A percentile compares a stretch with the other conserved stretches of the same genome.
Evolutionary conservation across 495 filamentous ascomycete genomes (phyloP).

Genomic region (Trichoderma asperelloides): DNA sequence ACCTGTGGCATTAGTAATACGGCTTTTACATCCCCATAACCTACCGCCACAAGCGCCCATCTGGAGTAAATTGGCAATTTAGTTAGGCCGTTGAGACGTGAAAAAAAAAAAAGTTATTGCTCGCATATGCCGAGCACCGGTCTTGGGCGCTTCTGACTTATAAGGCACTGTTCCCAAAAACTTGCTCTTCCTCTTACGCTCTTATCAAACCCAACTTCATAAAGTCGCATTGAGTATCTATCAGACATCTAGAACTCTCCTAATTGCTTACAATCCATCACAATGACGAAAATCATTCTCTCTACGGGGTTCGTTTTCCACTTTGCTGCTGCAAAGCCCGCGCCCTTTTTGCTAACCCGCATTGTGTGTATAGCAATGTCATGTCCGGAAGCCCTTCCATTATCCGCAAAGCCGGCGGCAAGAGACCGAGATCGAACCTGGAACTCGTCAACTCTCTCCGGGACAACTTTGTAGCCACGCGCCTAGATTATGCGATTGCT

Average conservation of each 20-base stretch:
- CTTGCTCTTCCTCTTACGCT: background rate
- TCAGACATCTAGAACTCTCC: background rate
- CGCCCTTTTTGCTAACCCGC: background rate
- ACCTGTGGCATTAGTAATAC: no score
- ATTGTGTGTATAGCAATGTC: conserved; percentile 59
- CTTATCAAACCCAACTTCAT: no score
- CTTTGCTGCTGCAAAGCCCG: conserved; percentile 9
- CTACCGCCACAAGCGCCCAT: no score
- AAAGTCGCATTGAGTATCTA: background rate
- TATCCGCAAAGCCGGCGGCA: conserved; percentile 57
- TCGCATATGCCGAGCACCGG: background rate
- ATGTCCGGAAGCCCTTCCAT: conserved; percentile 71
- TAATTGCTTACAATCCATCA: background rate
- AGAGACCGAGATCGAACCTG: conserved; percentile 66
- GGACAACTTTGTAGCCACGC: conserved; percentile 65
- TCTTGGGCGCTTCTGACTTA: background rate
- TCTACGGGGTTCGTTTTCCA: conserved; percentile 64
- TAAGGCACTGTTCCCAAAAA: background rate
- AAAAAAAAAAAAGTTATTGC: background rate
- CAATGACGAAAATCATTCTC: conserved; percentile 72
- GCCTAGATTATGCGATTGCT: conserved; percentile 45
- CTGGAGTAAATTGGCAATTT: background rate
- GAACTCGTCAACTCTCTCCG: conserved; percentile 82
- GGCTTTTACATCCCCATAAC: no score
- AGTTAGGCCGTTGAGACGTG: background rate